These are phyloP conservation scores for Prillingera fragicola DNA, from an alignment of 1,284 basidiomycete genomes.

Conservation along the genomic window DNA sequence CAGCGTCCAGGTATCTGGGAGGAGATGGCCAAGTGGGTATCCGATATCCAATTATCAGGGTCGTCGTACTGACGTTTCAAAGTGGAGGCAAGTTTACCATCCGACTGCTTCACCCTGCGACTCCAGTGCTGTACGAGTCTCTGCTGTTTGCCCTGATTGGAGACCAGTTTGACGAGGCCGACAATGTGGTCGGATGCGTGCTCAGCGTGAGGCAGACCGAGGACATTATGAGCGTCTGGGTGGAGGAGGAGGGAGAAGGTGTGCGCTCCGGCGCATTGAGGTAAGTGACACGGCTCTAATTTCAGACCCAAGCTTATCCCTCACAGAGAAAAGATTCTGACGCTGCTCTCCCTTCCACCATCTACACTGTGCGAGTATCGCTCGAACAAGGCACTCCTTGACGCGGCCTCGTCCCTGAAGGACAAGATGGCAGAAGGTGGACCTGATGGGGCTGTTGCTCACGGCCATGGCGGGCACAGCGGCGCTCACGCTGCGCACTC, in stretches of 20 bases:
- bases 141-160: constrained; percentile 45
- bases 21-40: constrained; percentile 45
- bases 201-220: constrained; percentile 46
- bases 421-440: constrained; percentile 13
- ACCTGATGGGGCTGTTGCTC: too few species aligned
- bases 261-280: constrained; percentile 40
- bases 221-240: constrained; percentile 49
- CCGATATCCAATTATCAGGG: not conserved
- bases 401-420: constrained; percentile 28
- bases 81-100: constrained; percentile 46
- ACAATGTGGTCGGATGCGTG: constrained; percentile 47
- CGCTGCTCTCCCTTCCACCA: constrained; percentile 39
- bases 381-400: constrained; percentile 44
- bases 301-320: not conserved
- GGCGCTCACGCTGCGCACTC: too few species aligned
- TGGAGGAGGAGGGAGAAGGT: constrained; percentile 46
- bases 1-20: constrained; percentile 48
- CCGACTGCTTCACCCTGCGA: constrained; percentile 43
- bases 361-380: constrained; percentile 46
- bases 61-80: constrained; percentile 3
- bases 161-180: constrained; percentile 48
- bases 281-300: too few species aligned
- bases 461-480: too few species aligned
- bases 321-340: constrained; percentile 44
- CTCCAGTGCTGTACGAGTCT: constrained; percentile 44